Conservation (phyloP, 768 basidiomycete species). For the Hydnum rufescens region DNA sequence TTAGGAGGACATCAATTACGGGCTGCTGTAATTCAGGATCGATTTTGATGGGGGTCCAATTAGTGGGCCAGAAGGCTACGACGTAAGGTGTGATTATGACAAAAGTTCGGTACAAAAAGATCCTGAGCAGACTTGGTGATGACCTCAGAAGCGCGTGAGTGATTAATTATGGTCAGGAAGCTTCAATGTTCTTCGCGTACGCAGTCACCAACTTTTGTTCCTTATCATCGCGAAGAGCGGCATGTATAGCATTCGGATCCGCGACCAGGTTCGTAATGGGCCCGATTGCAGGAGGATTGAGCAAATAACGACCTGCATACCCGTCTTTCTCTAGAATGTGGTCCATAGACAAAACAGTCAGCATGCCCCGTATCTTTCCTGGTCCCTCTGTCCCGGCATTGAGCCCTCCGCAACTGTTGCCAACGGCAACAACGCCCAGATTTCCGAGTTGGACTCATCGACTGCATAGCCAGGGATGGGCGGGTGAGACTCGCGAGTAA, state of each 20-base stretch:
- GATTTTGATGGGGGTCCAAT: neutral
- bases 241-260: constrained; percentile 7
- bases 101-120: constrained; percentile 5
- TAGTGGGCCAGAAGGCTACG: neutral
- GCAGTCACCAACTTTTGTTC: neutral
- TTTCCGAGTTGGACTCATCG: too few species aligned
- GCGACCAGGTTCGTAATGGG: constrained; percentile 15
- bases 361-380: too few species aligned
- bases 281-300: constrained; percentile 26
- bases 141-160: neutral
- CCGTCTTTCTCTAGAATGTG: constrained; percentile 35
- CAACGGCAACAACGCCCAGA: too few species aligned
- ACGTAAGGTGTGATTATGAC: neutral
- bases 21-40: neutral
- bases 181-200: neutral
- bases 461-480: too few species aligned
- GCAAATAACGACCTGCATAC: constrained; percentile 33
- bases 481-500: too few species aligned
- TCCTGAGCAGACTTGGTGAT: constrained; percentile 5
- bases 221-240: too few species aligned
- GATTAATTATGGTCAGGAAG: neutral
- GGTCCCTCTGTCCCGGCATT: too few species aligned
- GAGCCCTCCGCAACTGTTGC: too few species aligned
- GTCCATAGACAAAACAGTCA: constrained; percentile 44
- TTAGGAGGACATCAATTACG: neutral